Percentiles rank a stretch among this genome's conserved stretches.
phyloP scores from a whole-genome alignment of 2,329 filamentous ascomycete genomes.

The Colletotrichum abscissum region DNA sequence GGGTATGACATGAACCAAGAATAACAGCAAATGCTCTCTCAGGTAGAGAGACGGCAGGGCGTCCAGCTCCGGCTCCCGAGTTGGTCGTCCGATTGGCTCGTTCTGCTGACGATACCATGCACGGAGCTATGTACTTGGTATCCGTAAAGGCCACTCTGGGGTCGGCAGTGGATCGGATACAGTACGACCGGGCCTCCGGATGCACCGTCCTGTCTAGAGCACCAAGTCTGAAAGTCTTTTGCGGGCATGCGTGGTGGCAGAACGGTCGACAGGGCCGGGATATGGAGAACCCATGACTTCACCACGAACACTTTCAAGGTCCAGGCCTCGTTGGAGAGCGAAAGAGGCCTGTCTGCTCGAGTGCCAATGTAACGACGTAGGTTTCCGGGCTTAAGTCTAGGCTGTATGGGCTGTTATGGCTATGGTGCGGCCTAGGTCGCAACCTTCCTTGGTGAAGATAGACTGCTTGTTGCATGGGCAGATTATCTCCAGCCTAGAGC shows the following conservation, averaged over 20 bases:
- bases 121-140: background rate
- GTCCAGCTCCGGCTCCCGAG: background rate
- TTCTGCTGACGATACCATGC: background rate
- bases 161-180: constrained; percentile 16
- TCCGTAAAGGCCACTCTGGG: background rate
- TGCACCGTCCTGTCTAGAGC: constrained; percentile 13
- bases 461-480: background rate
- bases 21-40: background rate
- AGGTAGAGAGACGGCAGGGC: background rate
- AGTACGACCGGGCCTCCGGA: constrained; percentile 25
- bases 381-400: constrained; percentile 10
- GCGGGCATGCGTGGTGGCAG: background rate
- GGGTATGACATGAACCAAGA: background rate
- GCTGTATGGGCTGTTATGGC: background rate
- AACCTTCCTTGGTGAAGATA: background rate
- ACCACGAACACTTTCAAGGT: background rate
- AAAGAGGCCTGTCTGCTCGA: background rate
- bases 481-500: constrained; percentile 14
- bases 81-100: constrained; percentile 4
- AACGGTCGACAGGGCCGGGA: background rate
- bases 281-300: background rate
- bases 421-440: constrained; percentile 9
- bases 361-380: constrained; percentile 8
- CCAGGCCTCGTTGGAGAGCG: background rate
- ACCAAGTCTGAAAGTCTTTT: background rate